phyloP scores from a whole-genome alignment of 2,329 filamentous ascomycete genomes.

The Pezicula carpinea region DNA sequence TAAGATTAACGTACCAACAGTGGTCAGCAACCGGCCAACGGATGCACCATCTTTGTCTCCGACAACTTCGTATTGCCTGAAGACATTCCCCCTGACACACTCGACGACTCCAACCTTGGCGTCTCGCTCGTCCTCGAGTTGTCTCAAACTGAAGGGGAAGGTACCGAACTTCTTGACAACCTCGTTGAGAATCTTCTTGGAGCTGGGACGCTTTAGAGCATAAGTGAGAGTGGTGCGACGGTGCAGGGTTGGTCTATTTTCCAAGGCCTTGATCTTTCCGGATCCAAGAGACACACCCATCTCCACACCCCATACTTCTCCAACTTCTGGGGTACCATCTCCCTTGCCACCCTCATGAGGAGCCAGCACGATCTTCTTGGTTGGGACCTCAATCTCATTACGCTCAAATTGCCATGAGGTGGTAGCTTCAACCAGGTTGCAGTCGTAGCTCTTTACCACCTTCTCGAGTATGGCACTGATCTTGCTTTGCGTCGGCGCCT shows the following conservation, averaged over 20 bases:
- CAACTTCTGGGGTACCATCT: slow-evolving; percentile 81
- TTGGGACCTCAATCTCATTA: slow-evolving; percentile 88
- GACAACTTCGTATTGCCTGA: slow-evolving; percentile 93
- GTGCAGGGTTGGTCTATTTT: slow-evolving; percentile 86
- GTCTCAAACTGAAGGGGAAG: slow-evolving; percentile 96
- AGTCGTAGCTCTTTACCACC: slow-evolving; percentile 84
- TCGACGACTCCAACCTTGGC: slow-evolving; percentile 95
- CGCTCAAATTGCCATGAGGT: slow-evolving; percentile 95
- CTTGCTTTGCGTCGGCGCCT: slow-evolving; percentile 77
- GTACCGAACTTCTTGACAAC: slow-evolving; percentile 95
- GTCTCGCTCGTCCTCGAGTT: slow-evolving; percentile 93
- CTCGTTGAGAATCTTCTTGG: slow-evolving; percentile 87
- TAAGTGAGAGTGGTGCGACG: slow-evolving; percentile 90
- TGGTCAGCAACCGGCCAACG: slow-evolving; percentile 84
- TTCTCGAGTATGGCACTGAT: slow-evolving; percentile 88
- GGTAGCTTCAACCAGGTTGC: slow-evolving; percentile 93
- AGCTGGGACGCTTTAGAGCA: slow-evolving; percentile 88
- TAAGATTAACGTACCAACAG: slow-evolving; percentile 67
- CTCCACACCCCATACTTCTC: slow-evolving; percentile 97
- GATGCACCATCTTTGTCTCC: slow-evolving; percentile 86
- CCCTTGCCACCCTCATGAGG: slow-evolving; percentile 84
- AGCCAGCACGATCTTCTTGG: slow-evolving; percentile 91
- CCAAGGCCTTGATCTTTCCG: slow-evolving; percentile 91
- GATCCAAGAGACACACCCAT: slow-evolving; percentile 85
- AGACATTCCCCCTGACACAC: slow-evolving; percentile 86